These are phyloP conservation scores for Trichopus zeylanicus DNA, from an alignment of 116 monocot genomes.

Conservation along the genomic window DNA sequence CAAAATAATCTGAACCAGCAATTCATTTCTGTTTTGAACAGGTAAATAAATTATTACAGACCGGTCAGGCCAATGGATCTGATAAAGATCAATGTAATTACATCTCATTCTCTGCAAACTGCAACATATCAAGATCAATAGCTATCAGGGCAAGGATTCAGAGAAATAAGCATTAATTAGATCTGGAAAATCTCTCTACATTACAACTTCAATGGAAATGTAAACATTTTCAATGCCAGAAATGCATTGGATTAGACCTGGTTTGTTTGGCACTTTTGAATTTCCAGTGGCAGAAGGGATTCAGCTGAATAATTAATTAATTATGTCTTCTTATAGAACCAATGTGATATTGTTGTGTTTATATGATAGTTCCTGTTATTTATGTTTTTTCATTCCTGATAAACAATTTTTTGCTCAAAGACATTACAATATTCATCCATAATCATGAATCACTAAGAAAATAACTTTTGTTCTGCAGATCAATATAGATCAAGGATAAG, in stretches of 20 bases:
- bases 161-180: too few relatives aligned
- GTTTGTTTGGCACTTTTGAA: not conserved
- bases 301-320: not conserved
- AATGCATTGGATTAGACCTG: too few relatives aligned
- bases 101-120: slow-evolving; percentile 61
- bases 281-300: too few relatives aligned
- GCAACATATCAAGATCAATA: slow-evolving; percentile 17
- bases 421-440: too few relatives aligned
- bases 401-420: too few relatives aligned
- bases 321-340: too few relatives aligned
- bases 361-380: too few relatives aligned
- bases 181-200: not conserved
- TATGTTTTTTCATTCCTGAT: too few relatives aligned
- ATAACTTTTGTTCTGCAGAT: not conserved
- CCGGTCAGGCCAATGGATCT: slow-evolving; percentile 99
- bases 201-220: not conserved
- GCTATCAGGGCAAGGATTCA: not conserved
- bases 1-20: not conserved
- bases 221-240: not conserved
- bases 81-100: slow-evolving; percentile 91
- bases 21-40: not conserved
- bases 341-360: too few relatives aligned
- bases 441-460: too few relatives aligned
- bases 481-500: not conserved
- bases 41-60: slow-evolving; percentile 16